Evolutionary conservation across 2,329 filamentous ascomycete genomes (phyloP), one percentile per base, ranked within the genome.

Genomic region (Anisogramma anomala): DNA sequence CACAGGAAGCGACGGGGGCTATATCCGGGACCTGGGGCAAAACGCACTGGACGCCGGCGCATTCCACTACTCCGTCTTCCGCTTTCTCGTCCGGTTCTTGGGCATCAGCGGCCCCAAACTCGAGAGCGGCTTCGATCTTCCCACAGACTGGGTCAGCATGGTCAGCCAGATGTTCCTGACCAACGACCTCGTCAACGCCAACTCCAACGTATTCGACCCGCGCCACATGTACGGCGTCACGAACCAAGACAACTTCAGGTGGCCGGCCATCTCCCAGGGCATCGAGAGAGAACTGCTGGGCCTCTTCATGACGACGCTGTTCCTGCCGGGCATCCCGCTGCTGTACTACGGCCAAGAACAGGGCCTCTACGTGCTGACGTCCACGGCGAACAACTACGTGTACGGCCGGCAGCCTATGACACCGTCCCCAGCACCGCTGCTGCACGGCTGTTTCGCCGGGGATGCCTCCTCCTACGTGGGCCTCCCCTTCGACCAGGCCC

Each of bases 321-420:
- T 75, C 36, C 62, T 79, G 52, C 76, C 76, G 0, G 76, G 76
- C 6, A 74, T 77, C 18, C 74, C 76, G 1, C 54, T 77, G 23
- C 56, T 78, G n/a, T 64, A 72, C 15, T 80, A 72, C 69, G 76
- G 76, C 18, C 76, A 80, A 52, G 76, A 80, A 51, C 76, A 80
- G 54, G 71, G 66, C 0, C 72, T 77, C 41, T 79, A 79, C 47
- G 58, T 75, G 0, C 58, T 79, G 1, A 76, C 80, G 52, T 76
- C 70, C 41, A 77, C 74, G 1, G 75, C 75, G 2, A 58, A 59
- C 42, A 78, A 80, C 50, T 80, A 79, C 49, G 67, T 80, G 25
- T 46, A 46, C 52, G 76, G 76, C 13, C 69, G 76, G 46, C 72
- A 77, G 54, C 61, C 76, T 1, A 78, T 80, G 69, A 69, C 2